Evolutionary conservation across 305 asterid species (phyloP).

Genomic region (Rubia occidens): DNA sequence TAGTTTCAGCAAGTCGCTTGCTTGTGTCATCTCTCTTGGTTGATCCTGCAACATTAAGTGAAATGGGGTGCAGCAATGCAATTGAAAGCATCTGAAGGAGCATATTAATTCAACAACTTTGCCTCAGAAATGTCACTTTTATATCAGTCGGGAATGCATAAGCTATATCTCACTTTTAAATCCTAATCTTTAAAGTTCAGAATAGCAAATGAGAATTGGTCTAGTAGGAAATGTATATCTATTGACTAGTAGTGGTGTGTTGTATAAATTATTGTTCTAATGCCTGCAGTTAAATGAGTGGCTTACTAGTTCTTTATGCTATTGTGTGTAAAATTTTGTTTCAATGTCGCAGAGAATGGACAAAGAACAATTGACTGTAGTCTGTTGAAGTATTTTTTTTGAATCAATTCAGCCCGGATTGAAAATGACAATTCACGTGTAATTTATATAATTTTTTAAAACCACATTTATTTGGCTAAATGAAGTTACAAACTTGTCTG

Average conservation of each 20-base stretch:
- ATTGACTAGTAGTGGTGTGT: background rate
- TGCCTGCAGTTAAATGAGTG: background rate
- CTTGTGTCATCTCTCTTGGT: background rate
- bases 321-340: background rate
- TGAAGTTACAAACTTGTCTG: too few species aligned
- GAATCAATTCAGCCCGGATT: too few species aligned
- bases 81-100: background rate
- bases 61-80: background rate
- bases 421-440: conserved; percentile 1
- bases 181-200: background rate
- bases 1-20: background rate
- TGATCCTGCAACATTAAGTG: background rate
- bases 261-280: background rate
- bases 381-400: background rate
- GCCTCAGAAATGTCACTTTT: background rate
- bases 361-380: background rate
- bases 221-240: background rate
- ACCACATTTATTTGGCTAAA: too few species aligned
- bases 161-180: background rate
- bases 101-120: background rate
- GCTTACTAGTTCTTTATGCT: background rate
- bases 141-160: background rate
- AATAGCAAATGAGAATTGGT: background rate
- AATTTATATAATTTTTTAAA: background rate
- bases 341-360: background rate